Percentiles rank a stretch among this genome's conserved stretches.
Conservation (phyloP, 768 basidiomycete genomes). For the Suillus variegatus region DNA sequence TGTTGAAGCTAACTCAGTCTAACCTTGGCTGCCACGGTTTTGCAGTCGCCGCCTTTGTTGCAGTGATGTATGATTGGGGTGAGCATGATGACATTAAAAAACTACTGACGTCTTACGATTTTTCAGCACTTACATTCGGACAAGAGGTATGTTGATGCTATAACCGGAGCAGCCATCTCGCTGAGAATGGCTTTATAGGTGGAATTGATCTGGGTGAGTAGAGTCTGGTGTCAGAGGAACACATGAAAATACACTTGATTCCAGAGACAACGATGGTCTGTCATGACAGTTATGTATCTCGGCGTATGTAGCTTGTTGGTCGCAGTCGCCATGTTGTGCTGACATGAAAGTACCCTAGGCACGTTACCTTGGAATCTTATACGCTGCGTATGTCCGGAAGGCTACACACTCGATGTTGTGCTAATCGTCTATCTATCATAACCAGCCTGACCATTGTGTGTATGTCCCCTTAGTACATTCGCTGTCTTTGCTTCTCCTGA, state of each 20-base stretch:
- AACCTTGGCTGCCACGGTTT: no score
- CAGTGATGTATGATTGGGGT: no score
- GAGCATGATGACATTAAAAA: no score
- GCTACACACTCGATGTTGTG: background rate
- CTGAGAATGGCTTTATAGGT: background rate
- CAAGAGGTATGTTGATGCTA: no score
- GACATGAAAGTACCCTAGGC: no score
- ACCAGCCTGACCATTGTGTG: background rate
- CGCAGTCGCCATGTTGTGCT: no score
- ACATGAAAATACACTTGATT: background rate
- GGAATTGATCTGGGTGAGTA: background rate
- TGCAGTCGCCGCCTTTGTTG: no score
- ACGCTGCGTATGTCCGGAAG: background rate
- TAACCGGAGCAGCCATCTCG: no score
- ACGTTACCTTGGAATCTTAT: no score
- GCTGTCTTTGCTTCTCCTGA: background rate
- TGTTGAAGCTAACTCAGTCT: no score
- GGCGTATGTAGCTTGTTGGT: background rate
- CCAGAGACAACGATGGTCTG: background rate
- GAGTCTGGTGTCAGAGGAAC: background rate
- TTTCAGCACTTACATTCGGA: no score
- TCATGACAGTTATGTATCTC: background rate
- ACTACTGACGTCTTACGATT: no score
- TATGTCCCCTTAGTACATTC: background rate
- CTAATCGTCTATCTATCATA: background rate